Base-by-base conservation (phyloP, 2,329 filamentous ascomycete genomes). In the Ophiostoma perfectum region DNA sequence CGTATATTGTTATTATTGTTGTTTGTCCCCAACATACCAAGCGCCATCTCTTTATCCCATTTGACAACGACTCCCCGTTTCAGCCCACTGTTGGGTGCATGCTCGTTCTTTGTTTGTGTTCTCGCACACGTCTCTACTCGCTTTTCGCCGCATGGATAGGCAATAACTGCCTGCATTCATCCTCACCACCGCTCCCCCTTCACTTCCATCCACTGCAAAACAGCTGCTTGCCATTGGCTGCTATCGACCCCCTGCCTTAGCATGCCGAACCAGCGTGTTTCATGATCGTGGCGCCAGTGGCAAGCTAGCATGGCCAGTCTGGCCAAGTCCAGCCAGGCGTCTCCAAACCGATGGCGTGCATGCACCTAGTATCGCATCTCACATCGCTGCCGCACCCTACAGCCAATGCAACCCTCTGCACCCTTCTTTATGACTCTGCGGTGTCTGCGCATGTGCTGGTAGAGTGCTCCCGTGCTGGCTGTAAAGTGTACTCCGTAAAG, bases 241-340 rank as follows among this genome's bases (percentile, higher is more conserved):
- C 55, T 55, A 55, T 66, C 62, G 64, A 45, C 18, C 27, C 68
- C 68, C n/a, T 65, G 18, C 18, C 14, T 55, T 60, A 42, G 65
- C 45, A 52, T n/a, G 52, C 52, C 60, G 45, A 65, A 49, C 55
- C 66, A 70, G 44, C 52, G 55, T 68, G 69, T 70, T 70, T 70
- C 69, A 70, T 66, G 41, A 49, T 47, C 64, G 49, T 41, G 58
- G 64, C 68, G 66, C 68, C 68, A 67, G 68, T 67, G 68, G 65
- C 68, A 52, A 66, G 64, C 60, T 64, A 68, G 44, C 44, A 42
- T 62, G 5, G 8, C 27, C 18, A 39, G 39, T 27, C 47, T 39
- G 41, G 18, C 66, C 38, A 64, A 47, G 42, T 64, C 36, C 58
- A 62, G 27, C 58, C 58, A 62, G 27, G 5, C 4, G 18, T 27